These are phyloP conservation scores for Colletotrichum kahawae DNA, from an alignment of 2,329 filamentous ascomycete species.

Conservation along the genomic window DNA sequence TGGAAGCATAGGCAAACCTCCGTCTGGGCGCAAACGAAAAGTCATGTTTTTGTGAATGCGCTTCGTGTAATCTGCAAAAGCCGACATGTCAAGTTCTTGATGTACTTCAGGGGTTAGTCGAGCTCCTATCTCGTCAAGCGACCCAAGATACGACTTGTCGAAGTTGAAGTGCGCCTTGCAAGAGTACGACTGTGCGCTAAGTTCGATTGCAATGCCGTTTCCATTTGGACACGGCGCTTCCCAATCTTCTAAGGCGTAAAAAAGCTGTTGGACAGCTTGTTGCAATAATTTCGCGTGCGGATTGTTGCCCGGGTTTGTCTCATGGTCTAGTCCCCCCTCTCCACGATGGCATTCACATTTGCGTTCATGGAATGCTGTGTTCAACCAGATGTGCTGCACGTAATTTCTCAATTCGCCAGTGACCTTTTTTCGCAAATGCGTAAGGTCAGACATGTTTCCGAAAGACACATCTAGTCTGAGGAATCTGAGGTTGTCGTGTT, in stretches of 20 bases:
- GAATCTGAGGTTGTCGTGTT: background rate
- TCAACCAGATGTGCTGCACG: background rate
- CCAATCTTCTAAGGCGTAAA: background rate
- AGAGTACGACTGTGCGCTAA: background rate
- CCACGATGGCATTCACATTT: background rate
- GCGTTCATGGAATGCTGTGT: background rate
- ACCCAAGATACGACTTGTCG: background rate
- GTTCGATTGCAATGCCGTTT: background rate
- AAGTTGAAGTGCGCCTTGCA: background rate
- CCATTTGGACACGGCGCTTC: background rate
- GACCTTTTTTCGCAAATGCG: accelerated
- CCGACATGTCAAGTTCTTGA: background rate
- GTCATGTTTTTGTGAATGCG: background rate
- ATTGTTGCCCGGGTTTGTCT: no score
- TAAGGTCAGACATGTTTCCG: background rate
- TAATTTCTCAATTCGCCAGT: background rate
- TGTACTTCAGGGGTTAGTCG: background rate
- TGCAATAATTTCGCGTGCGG: no score
- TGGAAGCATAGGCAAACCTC: background rate
- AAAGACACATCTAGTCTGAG: background rate
- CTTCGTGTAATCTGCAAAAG: background rate
- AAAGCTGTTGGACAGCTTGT: background rate
- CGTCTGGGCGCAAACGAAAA: background rate
- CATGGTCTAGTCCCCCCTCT: no score
- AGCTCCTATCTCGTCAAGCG: background rate